Conservation (phyloP, 192 early-diverging fungal species). For the Haplosporangium gracile region DNA sequence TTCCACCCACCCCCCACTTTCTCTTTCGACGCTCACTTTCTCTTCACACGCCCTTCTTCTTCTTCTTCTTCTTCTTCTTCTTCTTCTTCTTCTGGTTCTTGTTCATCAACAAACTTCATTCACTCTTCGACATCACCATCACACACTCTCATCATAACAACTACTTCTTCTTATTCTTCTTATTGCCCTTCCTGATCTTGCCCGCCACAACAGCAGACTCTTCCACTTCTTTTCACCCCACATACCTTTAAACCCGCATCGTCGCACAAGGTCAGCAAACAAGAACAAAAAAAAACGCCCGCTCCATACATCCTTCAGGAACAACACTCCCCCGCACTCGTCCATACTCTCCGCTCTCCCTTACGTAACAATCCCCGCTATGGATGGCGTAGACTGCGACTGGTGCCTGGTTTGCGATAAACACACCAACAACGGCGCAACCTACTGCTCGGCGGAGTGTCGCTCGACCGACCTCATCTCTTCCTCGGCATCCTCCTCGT, state of each 20-base stretch:
- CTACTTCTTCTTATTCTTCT: background rate
- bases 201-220: background rate
- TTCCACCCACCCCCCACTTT: background rate
- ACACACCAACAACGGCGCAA: conserved; percentile 38
- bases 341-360: background rate
- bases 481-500: conserved; percentile 44
- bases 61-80: too few relatives aligned
- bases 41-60: too few relatives aligned
- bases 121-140: background rate
- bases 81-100: background rate
- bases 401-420: conserved; percentile 58
- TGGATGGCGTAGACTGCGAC: conserved; percentile 57
- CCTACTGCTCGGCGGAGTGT: conserved; percentile 52
- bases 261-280: background rate
- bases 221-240: background rate
- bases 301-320: background rate
- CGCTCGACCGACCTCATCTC: conserved; percentile 53
- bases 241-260: background rate
- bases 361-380: background rate
- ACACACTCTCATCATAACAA: too few relatives aligned
- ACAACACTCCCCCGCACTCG: background rate
- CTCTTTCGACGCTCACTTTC: background rate
- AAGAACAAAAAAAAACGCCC: conserved; percentile 4
- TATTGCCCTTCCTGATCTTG: background rate
- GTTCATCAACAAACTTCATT: background rate